Conservation (phyloP, 495 filamentous ascomycete genomes). For the Lepraria neglecta region DNA sequence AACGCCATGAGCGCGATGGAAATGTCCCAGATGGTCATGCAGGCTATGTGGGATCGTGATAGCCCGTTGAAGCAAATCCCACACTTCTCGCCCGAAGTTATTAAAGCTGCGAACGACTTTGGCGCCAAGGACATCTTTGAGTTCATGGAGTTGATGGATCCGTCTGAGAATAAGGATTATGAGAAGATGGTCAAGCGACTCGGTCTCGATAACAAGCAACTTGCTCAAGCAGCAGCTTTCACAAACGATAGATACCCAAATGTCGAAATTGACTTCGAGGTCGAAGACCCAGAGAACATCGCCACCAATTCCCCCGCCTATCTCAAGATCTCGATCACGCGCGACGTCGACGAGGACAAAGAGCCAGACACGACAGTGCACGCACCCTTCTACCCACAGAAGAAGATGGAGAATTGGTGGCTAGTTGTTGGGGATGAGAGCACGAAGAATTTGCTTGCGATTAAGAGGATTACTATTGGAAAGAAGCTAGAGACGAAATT, state of each 20-base stretch:
- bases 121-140: conserved; percentile 89
- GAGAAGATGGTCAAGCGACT: conserved; percentile 65
- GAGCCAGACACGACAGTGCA: conserved; percentile 82
- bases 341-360: conserved; percentile 68
- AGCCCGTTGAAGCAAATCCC: conserved; percentile 96
- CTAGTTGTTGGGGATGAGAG: conserved; percentile 85
- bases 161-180: conserved; percentile 78
- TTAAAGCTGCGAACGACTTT: conserved; percentile 74
- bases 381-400: conserved; percentile 86
- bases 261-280: conserved; percentile 79
- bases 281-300: conserved; percentile 73
- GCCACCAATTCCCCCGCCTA: conserved; percentile 74
- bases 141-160: conserved; percentile 98
- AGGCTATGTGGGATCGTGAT: conserved; percentile 98
- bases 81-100: conserved; percentile 76
- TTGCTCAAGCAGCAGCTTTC: conserved; percentile 84
- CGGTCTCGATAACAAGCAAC: conserved; percentile 70
- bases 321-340: conserved; percentile 79
- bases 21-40: conserved; percentile 98
- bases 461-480: conserved; percentile 89
- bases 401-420: conserved; percentile 98
- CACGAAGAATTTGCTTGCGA: conserved; percentile 77
- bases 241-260: conserved; percentile 97
- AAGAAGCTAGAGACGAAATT: conserved; percentile 68
- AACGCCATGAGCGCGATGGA: conserved; percentile 99